A percentile compares a stretch with the other conserved stretches of the same genome.
Conservation (phyloP, 345 rosid genomes). For the Populus simonii region DNA sequence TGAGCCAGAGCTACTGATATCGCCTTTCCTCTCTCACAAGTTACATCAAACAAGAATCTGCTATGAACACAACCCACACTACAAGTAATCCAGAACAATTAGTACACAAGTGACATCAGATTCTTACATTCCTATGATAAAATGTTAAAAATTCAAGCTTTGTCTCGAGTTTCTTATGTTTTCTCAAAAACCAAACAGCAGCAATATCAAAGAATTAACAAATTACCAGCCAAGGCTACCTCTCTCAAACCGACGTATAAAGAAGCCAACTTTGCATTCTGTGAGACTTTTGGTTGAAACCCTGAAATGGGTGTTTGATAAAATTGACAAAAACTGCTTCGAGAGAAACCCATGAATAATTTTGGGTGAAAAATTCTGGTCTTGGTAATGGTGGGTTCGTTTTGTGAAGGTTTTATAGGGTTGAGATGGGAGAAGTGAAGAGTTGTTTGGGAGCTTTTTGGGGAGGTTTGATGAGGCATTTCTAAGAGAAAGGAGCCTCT, state of each 20-base stretch:
- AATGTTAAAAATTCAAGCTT: no score
- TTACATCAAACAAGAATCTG: no score
- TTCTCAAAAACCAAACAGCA: not conserved
- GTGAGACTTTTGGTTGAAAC: constrained; percentile 19
- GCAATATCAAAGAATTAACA: no score
- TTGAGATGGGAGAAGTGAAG: constrained; percentile 18
- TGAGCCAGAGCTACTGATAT: not conserved
- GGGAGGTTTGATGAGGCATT: constrained; percentile 35
- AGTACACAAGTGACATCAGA: no score
- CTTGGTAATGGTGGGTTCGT: constrained; percentile 16
- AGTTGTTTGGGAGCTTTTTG: constrained; percentile 20
- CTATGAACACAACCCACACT: no score
- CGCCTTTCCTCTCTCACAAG: no score
- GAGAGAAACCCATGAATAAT: constrained; percentile 29
- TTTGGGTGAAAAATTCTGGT: constrained; percentile 13
- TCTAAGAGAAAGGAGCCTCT: constrained; percentile 36
- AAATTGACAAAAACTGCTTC: constrained; percentile 21
- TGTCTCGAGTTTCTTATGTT: not conserved
- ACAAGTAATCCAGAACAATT: not conserved
- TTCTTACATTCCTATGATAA: no score
- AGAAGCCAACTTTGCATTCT: constrained; percentile 35
- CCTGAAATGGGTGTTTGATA: constrained; percentile 29
- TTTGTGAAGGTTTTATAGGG: constrained; percentile 5
- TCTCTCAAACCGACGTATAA: constrained; percentile 28
- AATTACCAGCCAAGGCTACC: constrained; percentile 44